Evolutionary conservation across 768 basidiomycete species (phyloP).

Genomic region (Mycena leptocephala): DNA sequence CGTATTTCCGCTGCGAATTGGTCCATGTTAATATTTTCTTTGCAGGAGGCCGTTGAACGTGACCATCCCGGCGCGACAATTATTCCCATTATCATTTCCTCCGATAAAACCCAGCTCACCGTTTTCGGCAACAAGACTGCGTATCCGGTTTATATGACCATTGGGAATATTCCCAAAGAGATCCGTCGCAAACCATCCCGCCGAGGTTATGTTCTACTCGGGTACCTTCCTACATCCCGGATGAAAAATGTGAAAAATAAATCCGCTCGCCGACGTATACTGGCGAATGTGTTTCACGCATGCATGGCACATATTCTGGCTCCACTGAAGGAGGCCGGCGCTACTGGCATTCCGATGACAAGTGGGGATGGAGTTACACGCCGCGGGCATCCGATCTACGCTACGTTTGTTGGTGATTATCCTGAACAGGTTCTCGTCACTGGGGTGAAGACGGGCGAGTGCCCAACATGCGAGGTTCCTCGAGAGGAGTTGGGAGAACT

Average conservation of each 20-base stretch:
- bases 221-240: not conserved
- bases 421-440: too few species aligned
- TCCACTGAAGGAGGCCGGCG: not conserved
- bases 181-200: too few species aligned
- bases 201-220: not conserved
- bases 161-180: conserved; percentile 12
- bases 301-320: not conserved
- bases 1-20: not conserved
- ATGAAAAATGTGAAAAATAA: conserved; percentile 8
- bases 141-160: conserved; percentile 3
- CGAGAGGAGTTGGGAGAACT: too few species aligned
- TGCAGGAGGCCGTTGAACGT: not conserved
- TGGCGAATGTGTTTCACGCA: conserved; percentile 1
- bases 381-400: too few species aligned
- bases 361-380: too few species aligned
- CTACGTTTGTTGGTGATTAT: too few species aligned
- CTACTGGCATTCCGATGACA: conserved; percentile 37
- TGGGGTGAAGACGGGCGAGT: too few species aligned
- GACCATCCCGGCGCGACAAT: too few species aligned
- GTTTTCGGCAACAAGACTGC: conserved; percentile 6
- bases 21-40: not conserved
- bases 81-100: too few species aligned
- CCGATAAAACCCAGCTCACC: too few species aligned
- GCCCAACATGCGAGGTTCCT: too few species aligned
- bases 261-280: not conserved